phyloP scores from a whole-genome alignment of 2,329 filamentous ascomycete species.

The Bertia moriformis region DNA sequence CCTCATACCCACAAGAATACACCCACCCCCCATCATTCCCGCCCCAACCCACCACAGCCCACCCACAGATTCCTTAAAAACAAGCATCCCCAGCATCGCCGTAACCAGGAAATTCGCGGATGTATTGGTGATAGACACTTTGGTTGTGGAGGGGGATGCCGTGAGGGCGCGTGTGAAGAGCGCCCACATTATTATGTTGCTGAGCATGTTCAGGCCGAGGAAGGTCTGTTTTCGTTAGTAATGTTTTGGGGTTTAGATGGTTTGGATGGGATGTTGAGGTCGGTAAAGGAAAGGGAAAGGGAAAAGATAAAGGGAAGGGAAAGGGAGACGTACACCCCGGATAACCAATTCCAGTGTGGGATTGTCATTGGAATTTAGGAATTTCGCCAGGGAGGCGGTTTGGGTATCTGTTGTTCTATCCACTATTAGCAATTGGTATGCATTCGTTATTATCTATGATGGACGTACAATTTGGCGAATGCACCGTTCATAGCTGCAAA shows the following conservation, averaged over 20 bases:
- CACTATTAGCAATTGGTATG: background rate
- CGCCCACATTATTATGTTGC: conserved; percentile 51
- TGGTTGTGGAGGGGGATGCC: conserved; percentile 41
- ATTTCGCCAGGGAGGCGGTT: conserved; percentile 34
- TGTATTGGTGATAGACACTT: conserved; percentile 50
- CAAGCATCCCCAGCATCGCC: conserved; percentile 37
- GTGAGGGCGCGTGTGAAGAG: conserved; percentile 49
- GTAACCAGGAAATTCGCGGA: conserved; percentile 49
- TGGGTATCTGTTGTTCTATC: conserved; percentile 42
- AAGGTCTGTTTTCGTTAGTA: conserved; percentile 39
- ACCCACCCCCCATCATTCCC: conserved; percentile 40
- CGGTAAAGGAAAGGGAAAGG: background rate
- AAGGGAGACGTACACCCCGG: conserved; percentile 28
- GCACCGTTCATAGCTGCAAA: conserved; percentile 51
- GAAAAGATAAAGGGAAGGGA: background rate
- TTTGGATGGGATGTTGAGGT: too few relatives aligned
- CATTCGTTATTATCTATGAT: background rate
- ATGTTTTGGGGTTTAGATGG: too few relatives aligned
- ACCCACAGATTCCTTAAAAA: conserved; percentile 40
- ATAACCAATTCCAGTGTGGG: conserved; percentile 32
- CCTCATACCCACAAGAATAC: conserved; percentile 45
- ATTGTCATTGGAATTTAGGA: conserved; percentile 24
- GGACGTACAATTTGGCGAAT: conserved; percentile 46
- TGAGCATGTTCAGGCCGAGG: conserved; percentile 44
- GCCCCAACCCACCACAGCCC: conserved; percentile 49